Conservation (phyloP, 371 early-diverging fungal genomes). For the Apophysomyces trapeziformis region DNA sequence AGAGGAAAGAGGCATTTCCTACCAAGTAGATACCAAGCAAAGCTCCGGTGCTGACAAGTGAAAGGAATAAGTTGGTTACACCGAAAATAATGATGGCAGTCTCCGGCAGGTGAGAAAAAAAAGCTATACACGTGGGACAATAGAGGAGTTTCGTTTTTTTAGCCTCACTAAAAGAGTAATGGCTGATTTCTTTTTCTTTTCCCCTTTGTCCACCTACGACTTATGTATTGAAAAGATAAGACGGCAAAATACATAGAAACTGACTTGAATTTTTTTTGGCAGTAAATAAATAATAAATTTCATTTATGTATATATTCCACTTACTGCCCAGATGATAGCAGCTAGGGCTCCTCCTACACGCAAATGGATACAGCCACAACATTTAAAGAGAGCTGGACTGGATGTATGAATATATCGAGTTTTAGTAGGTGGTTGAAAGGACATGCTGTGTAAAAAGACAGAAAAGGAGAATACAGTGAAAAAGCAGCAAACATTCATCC, state of each 20-base stretch:
- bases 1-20: slow-evolving; percentile 6
- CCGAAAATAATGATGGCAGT: slow-evolving; percentile 26
- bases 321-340: slow-evolving; percentile 50
- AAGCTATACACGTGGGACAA: slow-evolving; percentile 13
- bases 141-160: too few relatives aligned
- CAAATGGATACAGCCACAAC: slow-evolving; percentile 55
- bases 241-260: slow-evolving; percentile 26
- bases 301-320: slow-evolving; percentile 1
- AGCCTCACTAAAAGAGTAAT: too few relatives aligned
- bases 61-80: slow-evolving; percentile 20
- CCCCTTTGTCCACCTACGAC: slow-evolving; percentile 23
- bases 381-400: slow-evolving; percentile 42
- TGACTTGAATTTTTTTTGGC: slow-evolving; percentile 11
- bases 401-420: slow-evolving; percentile 36
- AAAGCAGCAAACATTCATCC: too few relatives aligned
- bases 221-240: slow-evolving; percentile 26
- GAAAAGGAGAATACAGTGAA: not conserved
- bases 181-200: too few relatives aligned
- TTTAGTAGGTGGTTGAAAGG: slow-evolving; percentile 19
- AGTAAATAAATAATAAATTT: not conserved
- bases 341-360: slow-evolving; percentile 39
- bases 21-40: slow-evolving; percentile 22
- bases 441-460: slow-evolving; percentile 14
- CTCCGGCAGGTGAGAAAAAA: slow-evolving; percentile 22
- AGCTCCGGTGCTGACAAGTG: slow-evolving; percentile 15